phyloP scores from a whole-genome alignment of 176 grass and related monocot genomes.

The Microstegium vimineum region DNA sequence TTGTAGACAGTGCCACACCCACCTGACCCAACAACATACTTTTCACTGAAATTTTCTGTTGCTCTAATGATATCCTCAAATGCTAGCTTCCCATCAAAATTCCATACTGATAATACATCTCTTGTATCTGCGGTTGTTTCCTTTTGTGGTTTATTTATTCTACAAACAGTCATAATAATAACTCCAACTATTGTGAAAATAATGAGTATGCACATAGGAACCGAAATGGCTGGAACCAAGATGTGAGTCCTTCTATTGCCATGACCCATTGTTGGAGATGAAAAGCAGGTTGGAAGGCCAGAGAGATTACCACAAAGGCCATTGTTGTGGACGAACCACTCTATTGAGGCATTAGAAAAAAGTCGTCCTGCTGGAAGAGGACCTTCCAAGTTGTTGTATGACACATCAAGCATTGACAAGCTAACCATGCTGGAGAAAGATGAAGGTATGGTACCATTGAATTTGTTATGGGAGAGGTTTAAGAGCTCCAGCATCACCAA shows the following conservation, averaged over 20 bases:
- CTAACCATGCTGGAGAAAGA: neutral
- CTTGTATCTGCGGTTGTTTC: neutral
- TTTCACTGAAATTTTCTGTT: neutral
- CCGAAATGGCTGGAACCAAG: neutral
- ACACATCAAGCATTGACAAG: neutral
- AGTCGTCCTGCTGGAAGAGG: neutral
- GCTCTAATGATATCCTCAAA: neutral
- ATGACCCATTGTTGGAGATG: neutral
- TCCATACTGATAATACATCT: neutral
- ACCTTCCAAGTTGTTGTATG: neutral
- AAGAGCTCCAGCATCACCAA: neutral
- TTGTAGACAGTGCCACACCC: neutral
- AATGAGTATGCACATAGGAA: neutral
- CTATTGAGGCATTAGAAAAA: neutral
- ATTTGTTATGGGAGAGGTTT: neutral
- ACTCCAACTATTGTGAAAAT: too few species aligned
- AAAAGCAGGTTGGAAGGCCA: neutral
- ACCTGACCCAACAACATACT: neutral
- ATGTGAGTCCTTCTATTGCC: neutral
- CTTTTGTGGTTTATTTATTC: neutral
- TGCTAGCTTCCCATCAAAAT: neutral
- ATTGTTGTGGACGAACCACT: neutral
- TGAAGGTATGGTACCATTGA: neutral
- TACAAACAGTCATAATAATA: neutral
- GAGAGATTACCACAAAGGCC: neutral